Evolutionary conservation across 1,284 basidiomycete genomes (phyloP).

Genomic region (Trametes pubescens): DNA sequence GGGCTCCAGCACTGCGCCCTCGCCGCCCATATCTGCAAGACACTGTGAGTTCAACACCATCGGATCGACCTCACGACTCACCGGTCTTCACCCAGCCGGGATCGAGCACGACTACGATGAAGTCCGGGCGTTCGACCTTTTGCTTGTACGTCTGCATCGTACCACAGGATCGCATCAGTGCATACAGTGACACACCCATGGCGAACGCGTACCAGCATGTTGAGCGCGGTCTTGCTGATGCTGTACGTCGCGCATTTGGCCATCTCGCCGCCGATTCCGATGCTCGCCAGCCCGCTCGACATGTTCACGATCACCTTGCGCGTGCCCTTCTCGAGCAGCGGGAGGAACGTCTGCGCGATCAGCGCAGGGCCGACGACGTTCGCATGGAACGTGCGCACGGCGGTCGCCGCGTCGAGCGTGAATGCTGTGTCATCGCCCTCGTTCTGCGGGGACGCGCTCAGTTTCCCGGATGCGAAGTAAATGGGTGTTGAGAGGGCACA

Average conservation of each 20-base stretch:
- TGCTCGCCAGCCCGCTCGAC: slow-evolving; percentile 37
- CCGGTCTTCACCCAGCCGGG: slow-evolving; percentile 46
- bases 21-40: slow-evolving; percentile 42
- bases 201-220: slow-evolving; percentile 41
- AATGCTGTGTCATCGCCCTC: slow-evolving; percentile 39
- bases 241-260: slow-evolving; percentile 39
- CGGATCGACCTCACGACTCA: slow-evolving; percentile 4
- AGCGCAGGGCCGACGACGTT: slow-evolving; percentile 47
- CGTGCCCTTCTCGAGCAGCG: slow-evolving; percentile 42
- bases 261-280: slow-evolving; percentile 30
- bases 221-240: slow-evolving; percentile 42
- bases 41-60: not conserved
- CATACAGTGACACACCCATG: not conserved
- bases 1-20: slow-evolving; percentile 42
- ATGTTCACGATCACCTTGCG: slow-evolving; percentile 47
- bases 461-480: not conserved
- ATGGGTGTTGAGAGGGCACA: slow-evolving; percentile 13
- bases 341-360: slow-evolving; percentile 43
- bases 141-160: slow-evolving; percentile 44
- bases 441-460: slow-evolving; percentile 25
- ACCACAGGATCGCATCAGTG: not conserved
- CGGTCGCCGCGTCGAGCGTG: slow-evolving; percentile 31
- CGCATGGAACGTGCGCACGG: slow-evolving; percentile 35
- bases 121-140: slow-evolving; percentile 36
- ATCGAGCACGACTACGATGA: slow-evolving; percentile 38